Percentiles rank a stretch among this genome's conserved stretches.
Evolutionary conservation across 2,329 filamentous ascomycete genomes (phyloP).

Genomic region (Juglanconis juglandina): DNA sequence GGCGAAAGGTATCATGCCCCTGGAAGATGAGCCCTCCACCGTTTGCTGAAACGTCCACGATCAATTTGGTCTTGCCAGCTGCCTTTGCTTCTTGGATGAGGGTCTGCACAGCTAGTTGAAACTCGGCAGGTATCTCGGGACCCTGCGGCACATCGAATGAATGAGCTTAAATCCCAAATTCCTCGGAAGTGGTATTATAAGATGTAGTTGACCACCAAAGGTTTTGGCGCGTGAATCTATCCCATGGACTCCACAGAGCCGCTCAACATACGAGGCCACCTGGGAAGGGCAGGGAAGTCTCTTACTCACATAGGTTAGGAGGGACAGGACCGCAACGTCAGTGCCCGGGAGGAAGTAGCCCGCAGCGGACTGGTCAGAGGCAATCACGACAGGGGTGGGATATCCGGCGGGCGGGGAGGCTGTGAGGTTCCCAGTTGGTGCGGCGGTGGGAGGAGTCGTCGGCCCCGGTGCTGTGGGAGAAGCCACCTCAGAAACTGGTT

Average conservation of each 20-base stretch:
- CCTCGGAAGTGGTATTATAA: not conserved
- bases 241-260: not conserved
- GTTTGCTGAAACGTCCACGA: conserved; percentile 55
- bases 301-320: conserved; percentile 25
- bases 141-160: not conserved
- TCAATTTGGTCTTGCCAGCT: conserved; percentile 52
- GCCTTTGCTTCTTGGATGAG: conserved; percentile 34
- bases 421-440: conserved; percentile 12
- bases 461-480: conserved; percentile 1
- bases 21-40: conserved; percentile 52
- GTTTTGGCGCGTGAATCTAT: not conserved
- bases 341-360: conserved; percentile 32
- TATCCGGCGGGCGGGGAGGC: conserved; percentile 22
- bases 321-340: conserved; percentile 29
- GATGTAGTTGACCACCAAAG: not conserved
- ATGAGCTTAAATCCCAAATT: not conserved
- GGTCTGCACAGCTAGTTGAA: conserved; percentile 29
- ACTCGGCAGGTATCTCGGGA: conserved; percentile 27
- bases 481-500: conserved; percentile 13
- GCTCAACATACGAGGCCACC: not conserved
- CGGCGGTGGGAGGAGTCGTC: conserved; percentile 6
- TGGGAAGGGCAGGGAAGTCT: not conserved
- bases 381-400: conserved; percentile 28
- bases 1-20: conserved; percentile 54
- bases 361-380: conserved; percentile 27